These are phyloP conservation scores for Penicillium bovifimosum DNA, from an alignment of 495 filamentous ascomycete species.

Conservation along the genomic window DNA sequence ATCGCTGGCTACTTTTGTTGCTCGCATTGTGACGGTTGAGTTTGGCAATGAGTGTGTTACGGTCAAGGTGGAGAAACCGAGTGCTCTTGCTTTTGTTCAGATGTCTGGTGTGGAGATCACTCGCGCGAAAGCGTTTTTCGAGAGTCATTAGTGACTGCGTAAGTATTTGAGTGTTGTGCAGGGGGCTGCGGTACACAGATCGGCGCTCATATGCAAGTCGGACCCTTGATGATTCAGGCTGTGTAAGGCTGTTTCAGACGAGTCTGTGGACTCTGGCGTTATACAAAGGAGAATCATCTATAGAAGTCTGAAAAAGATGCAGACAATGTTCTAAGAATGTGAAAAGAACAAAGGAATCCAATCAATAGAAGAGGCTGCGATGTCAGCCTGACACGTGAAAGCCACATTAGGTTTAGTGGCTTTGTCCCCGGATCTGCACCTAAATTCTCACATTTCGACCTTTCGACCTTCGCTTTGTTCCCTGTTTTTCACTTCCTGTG, in stretches of 20 bases:
- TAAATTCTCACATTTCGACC: conserved; percentile 18
- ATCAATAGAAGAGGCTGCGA: not conserved
- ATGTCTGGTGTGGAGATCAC: conserved; percentile 54
- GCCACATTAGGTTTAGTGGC: conserved; percentile 17
- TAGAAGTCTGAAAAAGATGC: no score
- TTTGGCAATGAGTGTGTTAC: conserved; percentile 49
- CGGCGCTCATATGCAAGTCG: not conserved
- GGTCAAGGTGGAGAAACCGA: conserved; percentile 53
- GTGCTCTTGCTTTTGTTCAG: conserved; percentile 51
- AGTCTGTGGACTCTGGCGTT: not conserved
- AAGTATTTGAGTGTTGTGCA: not conserved
- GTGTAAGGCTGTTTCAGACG: not conserved
- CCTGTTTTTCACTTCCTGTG: conserved; percentile 9
- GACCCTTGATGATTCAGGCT: not conserved
- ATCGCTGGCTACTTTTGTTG: conserved; percentile 49
- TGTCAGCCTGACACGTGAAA: conserved; percentile 16
- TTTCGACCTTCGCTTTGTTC: conserved; percentile 12
- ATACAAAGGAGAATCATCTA: not conserved
- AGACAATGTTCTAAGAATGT: no score
- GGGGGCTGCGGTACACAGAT: not conserved
- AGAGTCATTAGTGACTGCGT: conserved; percentile 21
- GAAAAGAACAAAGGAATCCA: no score
- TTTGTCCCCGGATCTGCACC: conserved; percentile 25
- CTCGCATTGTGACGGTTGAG: conserved; percentile 46
- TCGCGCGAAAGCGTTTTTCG: conserved; percentile 43